Base-by-base conservation (phyloP, 2,329 filamentous ascomycete genomes). In the Moelleriella libera region DNA sequence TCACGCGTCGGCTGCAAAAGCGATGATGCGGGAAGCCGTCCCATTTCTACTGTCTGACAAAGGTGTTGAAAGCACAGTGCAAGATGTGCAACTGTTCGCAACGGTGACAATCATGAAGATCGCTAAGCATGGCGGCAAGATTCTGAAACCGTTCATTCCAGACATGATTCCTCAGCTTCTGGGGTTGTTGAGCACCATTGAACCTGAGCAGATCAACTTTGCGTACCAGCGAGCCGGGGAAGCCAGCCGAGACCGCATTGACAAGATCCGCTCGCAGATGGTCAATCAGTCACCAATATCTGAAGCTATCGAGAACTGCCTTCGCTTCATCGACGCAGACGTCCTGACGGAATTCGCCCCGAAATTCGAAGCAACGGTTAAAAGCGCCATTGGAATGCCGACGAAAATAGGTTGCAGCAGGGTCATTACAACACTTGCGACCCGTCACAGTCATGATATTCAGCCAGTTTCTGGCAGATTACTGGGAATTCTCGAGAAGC, bases 321-420 rank as follows among this genome's bases (percentile, higher is more conserved):
- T 98, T 32, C 88, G 95, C 50, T 80, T 86, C 46, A 73, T 94
- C 2, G 88, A 97, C 58, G 81, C 80, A 6, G 68, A 72, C 5
- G 82, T 84, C n/a, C 90, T 96, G 79, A 74, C 75, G 43, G 72
- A 80, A 21, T 71, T 96, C 8, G 80, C 82, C 37, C 80, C 82
- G 2, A 77, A 72, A 43, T 73, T 98, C 0, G 83, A 92, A 60
- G 74, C 76, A 31, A 82, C 85, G 0, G 87, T 97, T 64, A 92
- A 90, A 60, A 81, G 76, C 30, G 86, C 89, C 1, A 81, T 98
- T 39, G 90, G 89, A 1, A 81, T 97, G 66, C 90, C 90, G 2
- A 94, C 88, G 0, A 97, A 97, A 68, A 84, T 97, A 44, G 92
- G 88, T 39, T 94, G 88, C 58, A 85, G 84, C 53, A 80, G 88